A percentile compares a stretch with the other conserved stretches of the same genome.
phyloP scores from a whole-genome alignment of 352 stramenopile species.

The Phytopythium ostracodes region DNA sequence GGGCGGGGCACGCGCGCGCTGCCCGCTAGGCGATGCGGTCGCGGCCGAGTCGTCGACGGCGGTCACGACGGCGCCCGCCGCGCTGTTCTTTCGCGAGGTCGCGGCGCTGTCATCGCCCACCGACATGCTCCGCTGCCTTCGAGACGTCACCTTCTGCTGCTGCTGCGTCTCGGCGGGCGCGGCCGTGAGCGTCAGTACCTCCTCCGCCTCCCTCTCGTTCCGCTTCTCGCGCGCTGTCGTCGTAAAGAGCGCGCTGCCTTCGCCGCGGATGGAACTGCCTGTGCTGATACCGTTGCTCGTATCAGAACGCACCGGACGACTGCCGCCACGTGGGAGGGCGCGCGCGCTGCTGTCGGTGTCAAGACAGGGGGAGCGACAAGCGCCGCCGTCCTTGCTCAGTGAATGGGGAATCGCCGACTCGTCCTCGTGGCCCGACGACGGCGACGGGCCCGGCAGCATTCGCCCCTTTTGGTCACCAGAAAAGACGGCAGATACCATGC shows the following conservation, averaged over 20 bases:
- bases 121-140: constrained; percentile 20
- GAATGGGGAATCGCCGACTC: constrained; percentile 2
- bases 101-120: constrained; percentile 30
- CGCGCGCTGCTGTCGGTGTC: background rate
- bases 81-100: constrained; percentile 8
- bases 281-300: too few species aligned
- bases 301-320: too few species aligned
- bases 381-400: background rate
- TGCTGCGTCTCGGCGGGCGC: background rate
- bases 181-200: background rate
- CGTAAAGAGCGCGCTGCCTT: background rate
- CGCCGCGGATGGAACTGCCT: too few species aligned
- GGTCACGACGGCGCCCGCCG: background rate
- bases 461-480: background rate
- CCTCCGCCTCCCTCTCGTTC: background rate
- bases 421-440: background rate
- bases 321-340: too few species aligned
- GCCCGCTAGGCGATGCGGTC: constrained; percentile 8
- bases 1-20: constrained; percentile 15
- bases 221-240: background rate
- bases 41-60: constrained; percentile 5
- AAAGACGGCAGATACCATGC: constrained; percentile 2
- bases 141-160: background rate
- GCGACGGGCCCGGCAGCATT: constrained; percentile 2
- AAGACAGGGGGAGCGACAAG: too few species aligned